Evolutionary conservation across 768 basidiomycete species (phyloP), one percentile per base, ranked within the genome.

Genomic region (Pleurotus giganteus): DNA sequence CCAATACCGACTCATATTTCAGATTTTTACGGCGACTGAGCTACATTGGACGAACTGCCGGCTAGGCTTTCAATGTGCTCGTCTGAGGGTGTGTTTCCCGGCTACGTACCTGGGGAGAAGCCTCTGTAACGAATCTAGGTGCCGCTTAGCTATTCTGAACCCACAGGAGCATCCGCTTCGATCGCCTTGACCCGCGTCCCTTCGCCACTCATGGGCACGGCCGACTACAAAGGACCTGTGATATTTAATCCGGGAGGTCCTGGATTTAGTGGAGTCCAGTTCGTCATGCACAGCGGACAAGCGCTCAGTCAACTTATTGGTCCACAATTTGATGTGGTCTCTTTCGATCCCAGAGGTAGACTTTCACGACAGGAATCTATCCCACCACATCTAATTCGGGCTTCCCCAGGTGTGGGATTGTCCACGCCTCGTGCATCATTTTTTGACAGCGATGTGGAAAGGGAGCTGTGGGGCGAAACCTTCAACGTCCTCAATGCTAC

Each of bases 201-300:
- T 2, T 70, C 78, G 8, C 53, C 66, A 1, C 53, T 74, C 17
- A 27, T 54, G 0, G 58, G 65, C 1, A 37, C 49, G 1, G 55
- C 62, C 2, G 58, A 65, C 4, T 79, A 78, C 56, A 71, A 70
- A 23, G 79, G 79, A 0, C 77, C 77, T 1, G 64, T 79, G 11
- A 61, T 79, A 2, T 66, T 76, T 58, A 79, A 79, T 50, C 78
- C 77, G 1, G 76, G 78, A n/a, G 78, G 79, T 0, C 79, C 78
- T 1, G 79, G 78, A 6, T 74, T 71, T 2, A 74, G 74, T 54
- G 77, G 79, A 3, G 70, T 78, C 4, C 61, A 64, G 3, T 21
- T 70, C 0, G 57, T 73, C 21, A 24, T 60, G 4, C n/a, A 13
- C 3, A 2, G 34, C 0, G 77, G 70, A 1, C 54, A 61, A 8